Percentiles rank a stretch among this genome's conserved stretches.
Evolutionary conservation across 2,329 filamentous ascomycete species (phyloP).

Genomic region (Paraconiothyrium brasiliense): DNA sequence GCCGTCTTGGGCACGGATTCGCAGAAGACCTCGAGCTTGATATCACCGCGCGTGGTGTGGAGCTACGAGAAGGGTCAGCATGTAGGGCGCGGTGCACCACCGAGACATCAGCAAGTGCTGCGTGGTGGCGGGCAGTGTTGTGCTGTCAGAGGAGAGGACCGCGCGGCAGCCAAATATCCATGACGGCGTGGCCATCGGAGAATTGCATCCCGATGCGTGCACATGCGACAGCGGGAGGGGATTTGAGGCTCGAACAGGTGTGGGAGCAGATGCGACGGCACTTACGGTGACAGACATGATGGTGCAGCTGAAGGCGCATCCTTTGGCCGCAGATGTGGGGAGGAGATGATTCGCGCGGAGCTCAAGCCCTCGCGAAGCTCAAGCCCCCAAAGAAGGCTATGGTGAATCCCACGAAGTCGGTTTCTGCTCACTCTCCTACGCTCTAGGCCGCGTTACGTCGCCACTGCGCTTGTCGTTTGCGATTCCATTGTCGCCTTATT

Average conservation of each 20-base stretch:
- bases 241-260: not conserved
- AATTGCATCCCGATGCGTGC: constrained; percentile 10
- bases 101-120: not conserved
- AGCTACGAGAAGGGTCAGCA: constrained; percentile 56
- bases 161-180: not conserved
- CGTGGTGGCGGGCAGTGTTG: constrained; percentile 7
- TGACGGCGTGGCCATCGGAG: constrained; percentile 17
- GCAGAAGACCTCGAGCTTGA: constrained; percentile 97
- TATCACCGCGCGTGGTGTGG: constrained; percentile 86
- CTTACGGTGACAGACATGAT: constrained; percentile 60
- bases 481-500: constrained; percentile 16
- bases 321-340: constrained; percentile 1
- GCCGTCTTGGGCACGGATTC: constrained; percentile 92
- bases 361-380: constrained; percentile 11
- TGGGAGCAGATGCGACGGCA: constrained; percentile 10
- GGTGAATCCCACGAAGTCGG: not conserved
- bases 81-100: constrained; percentile 9
- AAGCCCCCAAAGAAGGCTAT: constrained; percentile 14
- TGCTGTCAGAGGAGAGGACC: constrained; percentile 11
- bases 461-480: not conserved
- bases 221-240: not conserved
- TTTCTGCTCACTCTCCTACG: constrained; percentile 7
- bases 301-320: constrained; percentile 14
- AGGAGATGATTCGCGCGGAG: constrained; percentile 12
- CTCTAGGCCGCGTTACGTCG: constrained; percentile 6